Evolutionary conservation across 2,329 filamentous ascomycete genomes (phyloP).

Genomic region (Neonectria punicea): DNA sequence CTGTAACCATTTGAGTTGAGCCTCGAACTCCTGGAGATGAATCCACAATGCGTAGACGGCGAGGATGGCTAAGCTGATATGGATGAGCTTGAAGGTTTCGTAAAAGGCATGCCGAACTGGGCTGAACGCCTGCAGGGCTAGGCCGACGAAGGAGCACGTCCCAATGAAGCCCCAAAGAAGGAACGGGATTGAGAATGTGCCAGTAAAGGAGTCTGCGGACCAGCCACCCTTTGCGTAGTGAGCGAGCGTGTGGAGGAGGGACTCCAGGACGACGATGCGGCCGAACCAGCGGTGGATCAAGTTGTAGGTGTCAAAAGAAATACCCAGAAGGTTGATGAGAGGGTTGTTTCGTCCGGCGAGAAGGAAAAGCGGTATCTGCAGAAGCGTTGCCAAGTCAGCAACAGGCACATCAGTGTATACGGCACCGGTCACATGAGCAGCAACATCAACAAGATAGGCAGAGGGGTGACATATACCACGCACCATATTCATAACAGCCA

Average conservation of each 20-base stretch:
- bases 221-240: slow-evolving; percentile 66
- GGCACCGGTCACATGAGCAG: too few species aligned
- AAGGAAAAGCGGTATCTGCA: slow-evolving; percentile 73
- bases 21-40: slow-evolving; percentile 63
- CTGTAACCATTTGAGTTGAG: slow-evolving; percentile 58
- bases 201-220: slow-evolving; percentile 50
- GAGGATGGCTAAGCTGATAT: slow-evolving; percentile 71
- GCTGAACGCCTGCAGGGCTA: slow-evolving; percentile 76
- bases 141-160: slow-evolving; percentile 68
- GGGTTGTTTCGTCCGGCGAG: slow-evolving; percentile 83
- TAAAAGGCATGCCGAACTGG: slow-evolving; percentile 82
- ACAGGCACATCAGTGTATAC: neutral
- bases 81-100: slow-evolving; percentile 79
- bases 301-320: slow-evolving; percentile 87
- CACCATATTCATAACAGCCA: slow-evolving; percentile 81
- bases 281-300: slow-evolving; percentile 84
- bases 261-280: slow-evolving; percentile 77
- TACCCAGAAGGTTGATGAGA: slow-evolving; percentile 75
- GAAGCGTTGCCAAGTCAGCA: slow-evolving; percentile 13
- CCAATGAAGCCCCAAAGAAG: slow-evolving; percentile 72
- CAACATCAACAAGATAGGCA: neutral
- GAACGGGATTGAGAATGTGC: slow-evolving; percentile 53
- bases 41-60: slow-evolving; percentile 74
- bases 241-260: slow-evolving; percentile 71
- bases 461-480: slow-evolving; percentile 7